phyloP scores from a whole-genome alignment of 2,329 filamentous ascomycete genomes.

The Coleophoma eucalyptorum region DNA sequence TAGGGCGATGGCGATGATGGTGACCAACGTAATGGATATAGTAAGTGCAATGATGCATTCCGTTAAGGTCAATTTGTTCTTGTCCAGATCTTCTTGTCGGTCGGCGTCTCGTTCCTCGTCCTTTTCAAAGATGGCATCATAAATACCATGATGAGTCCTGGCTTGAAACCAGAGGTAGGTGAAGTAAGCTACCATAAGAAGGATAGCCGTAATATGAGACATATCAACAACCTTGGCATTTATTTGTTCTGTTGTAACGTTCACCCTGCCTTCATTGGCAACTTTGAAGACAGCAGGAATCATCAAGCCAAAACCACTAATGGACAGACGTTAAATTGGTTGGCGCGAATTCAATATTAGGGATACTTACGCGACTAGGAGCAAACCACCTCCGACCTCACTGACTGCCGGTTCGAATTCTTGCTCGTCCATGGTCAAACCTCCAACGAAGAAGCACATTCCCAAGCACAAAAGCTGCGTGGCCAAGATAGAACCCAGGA shows the following conservation, averaged over 20 bases:
- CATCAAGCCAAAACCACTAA: slow-evolving; percentile 44
- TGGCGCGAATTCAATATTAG: neutral
- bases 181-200: slow-evolving; percentile 66
- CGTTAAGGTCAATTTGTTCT: slow-evolving; percentile 69
- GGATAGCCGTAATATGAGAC: slow-evolving; percentile 66
- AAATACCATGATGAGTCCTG: slow-evolving; percentile 73
- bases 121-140: slow-evolving; percentile 66
- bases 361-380: slow-evolving; percentile 71
- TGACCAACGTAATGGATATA: slow-evolving; percentile 64
- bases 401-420: slow-evolving; percentile 72
- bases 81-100: slow-evolving; percentile 52
- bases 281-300: slow-evolving; percentile 42
- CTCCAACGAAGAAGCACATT: slow-evolving; percentile 75
- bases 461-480: slow-evolving; percentile 80
- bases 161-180: slow-evolving; percentile 71
- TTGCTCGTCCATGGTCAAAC: slow-evolving; percentile 63
- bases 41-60: slow-evolving; percentile 66
- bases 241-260: slow-evolving; percentile 36
- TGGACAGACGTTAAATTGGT: slow-evolving; percentile 5
- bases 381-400: slow-evolving; percentile 73
- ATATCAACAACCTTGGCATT: slow-evolving; percentile 54
- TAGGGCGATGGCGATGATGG: slow-evolving; percentile 69
- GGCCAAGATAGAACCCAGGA: slow-evolving; percentile 77
- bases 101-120: slow-evolving; percentile 69
- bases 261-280: slow-evolving; percentile 28